Evolutionary conservation across 1,284 basidiomycete genomes (phyloP), one percentile per base, ranked within the genome.

Genomic region (Ustilago loliicola): DNA sequence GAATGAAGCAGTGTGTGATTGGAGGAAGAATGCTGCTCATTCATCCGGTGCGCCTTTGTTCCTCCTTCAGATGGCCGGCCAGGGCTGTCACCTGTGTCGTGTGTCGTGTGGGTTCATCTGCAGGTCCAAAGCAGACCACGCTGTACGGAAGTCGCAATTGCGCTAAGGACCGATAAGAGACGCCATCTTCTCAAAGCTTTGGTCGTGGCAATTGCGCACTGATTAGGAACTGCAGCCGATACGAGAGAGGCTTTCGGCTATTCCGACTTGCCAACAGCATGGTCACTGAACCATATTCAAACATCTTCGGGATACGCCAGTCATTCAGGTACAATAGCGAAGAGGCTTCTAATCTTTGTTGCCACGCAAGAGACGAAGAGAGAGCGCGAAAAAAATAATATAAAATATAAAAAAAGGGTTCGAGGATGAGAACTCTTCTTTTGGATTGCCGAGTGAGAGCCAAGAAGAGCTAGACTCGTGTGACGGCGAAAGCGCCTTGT

Each of bases 361-460:
- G 48, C 48, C 48, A 50, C 48, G 11, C 25, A 50, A 25, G 17
- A 21, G 3, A 50, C 27, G 48, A 4, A 50, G 3, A 19, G 6
- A 50, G 25, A 3, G 13, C 27, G n/a, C 6, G n/a, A 25, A 29
- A 25, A 50, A 29, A 15, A 50, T 29, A 19, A 50, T 6, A 25
- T 25, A 2, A 21, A 13, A 40, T 3, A 1, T 5, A 13, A n/a
- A 13, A 15, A 15, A 1, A 27, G 21, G 11, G 32, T 11, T 34
- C 11, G 6, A 34, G 32, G 32, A 11, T 34, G 32, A 34, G 32
- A 34, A 11, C 32, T 34, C 32, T 34, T 27, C 23, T 50, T 27
- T 51, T 51, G 50, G 50, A 51, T 51, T 51, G 50, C 50, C 50
- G 50, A 51, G 23, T 29, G 4, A 38, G 45, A 47, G 45, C 40